A percentile compares a stretch with the other conserved stretches of the same genome.
These are phyloP conservation scores for Cystobasidium onofrii DNA, from an alignment of 768 basidiomycete species.

Conservation along the genomic window DNA sequence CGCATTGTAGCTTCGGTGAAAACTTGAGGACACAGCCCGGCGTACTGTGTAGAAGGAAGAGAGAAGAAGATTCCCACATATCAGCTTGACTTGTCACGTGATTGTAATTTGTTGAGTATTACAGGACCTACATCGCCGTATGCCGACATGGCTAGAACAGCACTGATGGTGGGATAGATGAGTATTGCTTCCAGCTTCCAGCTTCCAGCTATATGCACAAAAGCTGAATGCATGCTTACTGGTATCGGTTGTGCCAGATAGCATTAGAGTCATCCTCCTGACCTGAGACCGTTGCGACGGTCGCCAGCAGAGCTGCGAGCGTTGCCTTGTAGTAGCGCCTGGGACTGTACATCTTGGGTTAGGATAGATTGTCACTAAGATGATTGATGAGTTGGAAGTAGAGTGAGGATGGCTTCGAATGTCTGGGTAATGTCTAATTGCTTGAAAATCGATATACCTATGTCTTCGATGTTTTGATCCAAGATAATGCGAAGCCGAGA, in stretches of 20 bases:
- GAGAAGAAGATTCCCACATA: not conserved
- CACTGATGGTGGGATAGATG: not conserved
- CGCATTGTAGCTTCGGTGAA: conserved; percentile 21
- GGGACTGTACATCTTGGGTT: not conserved
- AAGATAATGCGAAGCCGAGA: no score
- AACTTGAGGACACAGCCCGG: conserved; percentile 9
- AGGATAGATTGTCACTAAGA: no score
- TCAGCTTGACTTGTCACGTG: no score
- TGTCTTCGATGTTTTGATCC: no score
- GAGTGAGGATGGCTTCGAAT: no score
- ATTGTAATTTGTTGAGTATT: no score
- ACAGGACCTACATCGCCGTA: conserved; percentile 26
- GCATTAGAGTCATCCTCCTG: conserved; percentile 16
- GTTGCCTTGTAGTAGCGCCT: not conserved
- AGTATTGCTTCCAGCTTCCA: not conserved
- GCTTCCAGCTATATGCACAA: not conserved
- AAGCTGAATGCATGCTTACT: not conserved
- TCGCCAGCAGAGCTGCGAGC: not conserved
- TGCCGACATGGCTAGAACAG: conserved; percentile 10
- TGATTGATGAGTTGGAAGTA: no score
- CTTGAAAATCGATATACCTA: no score
- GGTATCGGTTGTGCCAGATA: conserved; percentile 29
- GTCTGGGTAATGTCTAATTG: no score
- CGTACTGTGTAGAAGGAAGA: conserved; percentile 1
- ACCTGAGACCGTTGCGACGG: not conserved